These are phyloP conservation scores for Neopestalotiopsis sp. DNA, from an alignment of 2,329 filamentous ascomycete species.

Conservation along the genomic window DNA sequence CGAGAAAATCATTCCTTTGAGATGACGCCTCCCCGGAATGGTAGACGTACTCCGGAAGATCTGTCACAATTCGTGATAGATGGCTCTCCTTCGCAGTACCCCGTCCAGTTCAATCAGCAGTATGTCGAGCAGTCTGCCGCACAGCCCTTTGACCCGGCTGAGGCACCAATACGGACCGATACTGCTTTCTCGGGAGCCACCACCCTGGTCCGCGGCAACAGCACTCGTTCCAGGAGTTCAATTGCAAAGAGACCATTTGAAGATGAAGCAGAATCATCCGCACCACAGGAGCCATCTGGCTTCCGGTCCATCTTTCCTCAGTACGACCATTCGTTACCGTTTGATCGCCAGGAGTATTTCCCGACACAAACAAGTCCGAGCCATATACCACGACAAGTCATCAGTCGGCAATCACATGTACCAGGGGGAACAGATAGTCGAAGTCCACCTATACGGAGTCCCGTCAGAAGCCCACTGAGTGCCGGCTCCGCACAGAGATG, in stretches of 20 bases:
- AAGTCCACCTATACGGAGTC: constrained; percentile 34
- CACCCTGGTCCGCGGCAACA: constrained; percentile 54
- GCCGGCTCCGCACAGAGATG: constrained; percentile 33
- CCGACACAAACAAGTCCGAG: constrained; percentile 69
- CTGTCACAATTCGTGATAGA: constrained; percentile 36
- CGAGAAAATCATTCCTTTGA: constrained; percentile 32
- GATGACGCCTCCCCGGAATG: constrained; percentile 36
- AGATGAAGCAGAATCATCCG: constrained; percentile 34
- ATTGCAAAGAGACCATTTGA: constrained; percentile 59
- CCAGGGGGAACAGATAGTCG: constrained; percentile 37
- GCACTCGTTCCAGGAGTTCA: constrained; percentile 57
- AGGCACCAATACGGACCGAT: constrained; percentile 51
- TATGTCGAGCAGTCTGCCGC: constrained; percentile 37
- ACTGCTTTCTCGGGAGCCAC: constrained; percentile 57
- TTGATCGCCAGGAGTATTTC: constrained; percentile 73
- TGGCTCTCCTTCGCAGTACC: constrained; percentile 27
- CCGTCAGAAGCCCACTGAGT: constrained; percentile 38
- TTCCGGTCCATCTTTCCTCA: constrained; percentile 78
- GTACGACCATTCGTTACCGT: constrained; percentile 70
- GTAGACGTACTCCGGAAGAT: constrained; percentile 31
- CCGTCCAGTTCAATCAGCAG: constrained; percentile 31
- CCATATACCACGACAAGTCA: constrained; percentile 66
- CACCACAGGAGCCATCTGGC: constrained; percentile 36
- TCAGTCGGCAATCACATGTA: constrained; percentile 69
- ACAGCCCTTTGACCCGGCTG: constrained; percentile 45